Base-by-base conservation (phyloP, 2,329 filamentous ascomycete genomes). In the Hirsutella thompsonii region DNA sequence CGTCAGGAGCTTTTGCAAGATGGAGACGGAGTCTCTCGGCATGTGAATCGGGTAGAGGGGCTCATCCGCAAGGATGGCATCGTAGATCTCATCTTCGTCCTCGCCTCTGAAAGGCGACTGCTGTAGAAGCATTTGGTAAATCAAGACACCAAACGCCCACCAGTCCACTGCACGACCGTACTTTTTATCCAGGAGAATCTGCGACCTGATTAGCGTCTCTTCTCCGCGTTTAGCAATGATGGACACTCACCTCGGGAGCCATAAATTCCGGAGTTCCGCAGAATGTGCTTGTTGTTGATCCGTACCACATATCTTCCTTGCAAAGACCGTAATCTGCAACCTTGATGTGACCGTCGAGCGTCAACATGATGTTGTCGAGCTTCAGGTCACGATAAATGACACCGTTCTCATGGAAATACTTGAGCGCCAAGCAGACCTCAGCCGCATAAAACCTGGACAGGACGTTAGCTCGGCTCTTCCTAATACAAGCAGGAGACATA, bases 291-390 rank as follows among this genome's bases (percentile, higher is more conserved):
- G 92, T 98, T 2, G 85, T 95, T 42, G 85, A 90, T 35, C 88
- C 88, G 58, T 93, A 98, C 89, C 90, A 98, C 92, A 98, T 98
- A 53, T 98, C 89, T 59, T 98, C 92, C 65, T 98, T 98, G 69
- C 93, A 98, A 38, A 98, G 76, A 76, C 92, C 92, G 60, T 94
- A 98, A 72, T 98, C 92, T 40, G 77, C 92, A 70, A 98, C 88
- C 72, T 96, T 96, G 70, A 98, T 94, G 61, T 98, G 92, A 20
- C 92, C 92, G 56, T 98, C 92, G 36, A 94, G 72, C 1, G 88
- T 93, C 55, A 98, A 70, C 37, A 98, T 74, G 57, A 98, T 98
- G 60, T 98, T 81, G 62, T 81, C 77, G 8, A 87, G 83, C 68
- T 98, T 98, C 57, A 98, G 66, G 67, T 98, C 92, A 65, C 92